Percentiles rank a stretch among this genome's conserved stretches.
These are phyloP conservation scores for Begonia masoniana DNA, from an alignment of 306 rosid genomes.

Conservation along the genomic window DNA sequence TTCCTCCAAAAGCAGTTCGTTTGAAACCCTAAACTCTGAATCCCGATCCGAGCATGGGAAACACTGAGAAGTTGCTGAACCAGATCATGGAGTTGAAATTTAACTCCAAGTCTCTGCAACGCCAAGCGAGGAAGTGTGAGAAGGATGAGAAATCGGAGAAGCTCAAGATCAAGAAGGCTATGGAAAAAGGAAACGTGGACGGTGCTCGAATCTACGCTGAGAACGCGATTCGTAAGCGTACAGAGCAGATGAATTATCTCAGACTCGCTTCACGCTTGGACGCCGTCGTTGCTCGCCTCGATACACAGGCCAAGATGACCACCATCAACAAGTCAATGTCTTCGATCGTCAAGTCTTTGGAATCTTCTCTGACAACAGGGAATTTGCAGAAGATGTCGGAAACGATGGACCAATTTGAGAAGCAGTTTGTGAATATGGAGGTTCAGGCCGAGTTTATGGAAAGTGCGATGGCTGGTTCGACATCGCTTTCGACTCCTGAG, in stretches of 20 bases:
- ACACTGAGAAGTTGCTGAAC: constrained; percentile 85
- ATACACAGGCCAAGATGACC: constrained; percentile 93
- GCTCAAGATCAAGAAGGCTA: constrained; percentile 94
- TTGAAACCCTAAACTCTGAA: constrained; percentile 2
- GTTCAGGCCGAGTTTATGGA: constrained; percentile 99
- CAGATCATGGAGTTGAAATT: constrained; percentile 96
- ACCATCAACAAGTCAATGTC: constrained; percentile 89
- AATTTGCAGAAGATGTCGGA: constrained; percentile 98
- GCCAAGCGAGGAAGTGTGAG: constrained; percentile 88
- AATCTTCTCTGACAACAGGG: constrained; percentile 61
- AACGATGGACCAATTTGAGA: constrained; percentile 93
- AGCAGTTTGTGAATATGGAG: constrained; percentile 96
- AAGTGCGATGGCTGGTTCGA: constrained; percentile 91
- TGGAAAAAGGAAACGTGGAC: constrained; percentile 90
- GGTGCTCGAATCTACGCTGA: constrained; percentile 96
- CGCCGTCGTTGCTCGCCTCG: constrained; percentile 93
- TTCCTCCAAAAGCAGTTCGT: not conserved
- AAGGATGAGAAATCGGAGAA: constrained; percentile 94
- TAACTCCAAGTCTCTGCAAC: constrained; percentile 82
- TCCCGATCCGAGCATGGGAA: constrained; percentile 41
- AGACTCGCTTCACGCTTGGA: constrained; percentile 83
- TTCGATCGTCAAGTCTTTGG: constrained; percentile 75
- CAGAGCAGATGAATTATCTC: constrained; percentile 96
- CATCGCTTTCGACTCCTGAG: constrained; percentile 83
- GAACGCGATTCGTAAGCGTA: constrained; percentile 89